phyloP scores from a whole-genome alignment of 1,284 basidiomycete species.

The Ustilago cynodontis region DNA sequence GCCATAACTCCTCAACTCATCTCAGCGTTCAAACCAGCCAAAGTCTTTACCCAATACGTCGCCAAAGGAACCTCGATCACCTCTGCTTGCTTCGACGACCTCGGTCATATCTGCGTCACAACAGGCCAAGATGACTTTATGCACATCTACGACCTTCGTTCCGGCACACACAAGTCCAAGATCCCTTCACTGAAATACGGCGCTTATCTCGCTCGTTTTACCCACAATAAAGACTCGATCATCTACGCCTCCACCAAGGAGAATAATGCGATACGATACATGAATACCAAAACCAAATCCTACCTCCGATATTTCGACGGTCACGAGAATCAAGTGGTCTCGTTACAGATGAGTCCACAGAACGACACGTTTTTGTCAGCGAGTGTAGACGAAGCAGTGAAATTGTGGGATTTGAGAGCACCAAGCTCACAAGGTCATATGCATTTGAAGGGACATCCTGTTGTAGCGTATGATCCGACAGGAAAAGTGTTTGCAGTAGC shows the following conservation, averaged over 20 bases:
- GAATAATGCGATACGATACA: slow-evolving; percentile 91
- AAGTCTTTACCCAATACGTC: slow-evolving; percentile 77
- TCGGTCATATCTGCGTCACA: slow-evolving; percentile 86
- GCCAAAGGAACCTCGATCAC: slow-evolving; percentile 75
- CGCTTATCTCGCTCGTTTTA: slow-evolving; percentile 91
- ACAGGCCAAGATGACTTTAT: slow-evolving; percentile 94
- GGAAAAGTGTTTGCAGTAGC: slow-evolving; percentile 94
- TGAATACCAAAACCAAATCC: slow-evolving; percentile 93
- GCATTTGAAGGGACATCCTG: slow-evolving; percentile 76
- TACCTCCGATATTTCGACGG: slow-evolving; percentile 96
- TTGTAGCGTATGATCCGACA: slow-evolving; percentile 89
- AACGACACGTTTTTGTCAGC: slow-evolving; percentile 97
- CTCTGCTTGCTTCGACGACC: slow-evolving; percentile 89
- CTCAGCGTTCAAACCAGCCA: slow-evolving; percentile 80
- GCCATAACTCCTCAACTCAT: slow-evolving; percentile 46
- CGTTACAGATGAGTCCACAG: slow-evolving; percentile 89
- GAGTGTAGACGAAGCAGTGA: slow-evolving; percentile 92
- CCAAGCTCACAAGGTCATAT: slow-evolving; percentile 77
- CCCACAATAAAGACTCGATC: slow-evolving; percentile 86
- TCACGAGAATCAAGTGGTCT: slow-evolving; percentile 85
- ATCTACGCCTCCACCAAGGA: slow-evolving; percentile 94
- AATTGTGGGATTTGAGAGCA: slow-evolving; percentile 92
- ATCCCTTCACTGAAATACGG: slow-evolving; percentile 96
- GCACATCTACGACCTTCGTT: slow-evolving; percentile 86
- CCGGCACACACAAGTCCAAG: slow-evolving; percentile 84